These are phyloP conservation scores for Scutellaria barbata DNA, from an alignment of 257 asterid species.

Conservation along the genomic window DNA sequence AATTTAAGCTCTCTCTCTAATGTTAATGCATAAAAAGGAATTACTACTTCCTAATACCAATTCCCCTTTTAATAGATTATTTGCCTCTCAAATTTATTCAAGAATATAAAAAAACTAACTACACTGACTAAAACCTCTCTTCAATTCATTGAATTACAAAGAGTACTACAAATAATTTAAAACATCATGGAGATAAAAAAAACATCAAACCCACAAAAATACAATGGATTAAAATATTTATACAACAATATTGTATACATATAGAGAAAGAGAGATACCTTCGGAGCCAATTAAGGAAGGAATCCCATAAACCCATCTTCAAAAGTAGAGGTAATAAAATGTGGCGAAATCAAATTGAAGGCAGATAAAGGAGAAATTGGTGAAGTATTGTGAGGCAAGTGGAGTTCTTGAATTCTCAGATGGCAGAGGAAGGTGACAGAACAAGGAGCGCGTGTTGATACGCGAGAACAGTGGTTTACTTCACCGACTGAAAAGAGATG, in stretches of 20 bases:
- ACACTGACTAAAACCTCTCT: slow-evolving; percentile 13
- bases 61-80: not conserved
- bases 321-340: slow-evolving; percentile 10
- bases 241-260: not conserved
- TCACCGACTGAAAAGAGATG: slow-evolving; percentile 42
- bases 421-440: slow-evolving; percentile 26
- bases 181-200: not conserved
- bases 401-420: slow-evolving; percentile 37
- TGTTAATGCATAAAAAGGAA: not conserved
- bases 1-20: not conserved
- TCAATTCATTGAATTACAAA: not conserved
- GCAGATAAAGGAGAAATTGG: not conserved
- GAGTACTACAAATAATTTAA: not conserved
- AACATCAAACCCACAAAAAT: not conserved
- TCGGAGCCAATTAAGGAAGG: slow-evolving; percentile 84
- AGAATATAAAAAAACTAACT: not conserved
- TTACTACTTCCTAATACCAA: slow-evolving; percentile 4
- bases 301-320: slow-evolving; percentile 80
- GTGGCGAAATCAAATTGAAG: slow-evolving; percentile 18
- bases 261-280: slow-evolving; percentile 47
- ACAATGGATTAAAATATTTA: not conserved
- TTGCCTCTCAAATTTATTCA: slow-evolving; percentile 1
- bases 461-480: slow-evolving; percentile 23
- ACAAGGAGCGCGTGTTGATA: slow-evolving; percentile 12
- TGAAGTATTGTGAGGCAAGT: not conserved